These are phyloP conservation scores for Penicillium coffeae DNA, from an alignment of 495 filamentous ascomycete genomes.

Conservation along the genomic window DNA sequence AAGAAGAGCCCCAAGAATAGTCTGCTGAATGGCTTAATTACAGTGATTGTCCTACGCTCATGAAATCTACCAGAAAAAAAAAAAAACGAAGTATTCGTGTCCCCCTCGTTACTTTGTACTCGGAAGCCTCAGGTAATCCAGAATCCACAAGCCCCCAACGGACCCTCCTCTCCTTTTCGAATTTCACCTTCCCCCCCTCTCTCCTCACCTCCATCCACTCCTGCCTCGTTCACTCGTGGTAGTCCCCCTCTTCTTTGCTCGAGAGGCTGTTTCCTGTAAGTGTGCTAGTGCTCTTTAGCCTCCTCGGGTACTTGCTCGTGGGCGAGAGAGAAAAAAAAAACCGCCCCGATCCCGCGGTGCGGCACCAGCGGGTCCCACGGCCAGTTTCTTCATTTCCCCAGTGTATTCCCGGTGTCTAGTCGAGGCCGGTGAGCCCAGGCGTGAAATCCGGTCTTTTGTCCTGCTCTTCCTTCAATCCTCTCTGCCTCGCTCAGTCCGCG, in stretches of 20 bases:
- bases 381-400: conserved; percentile 8
- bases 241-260: conserved; percentile 9
- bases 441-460: no score
- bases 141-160: conserved; percentile 13
- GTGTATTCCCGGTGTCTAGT: neutral
- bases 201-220: conserved; percentile 10
- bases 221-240: conserved; percentile 44
- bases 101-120: neutral
- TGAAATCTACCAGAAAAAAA: neutral
- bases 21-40: no score
- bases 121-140: conserved; percentile 1
- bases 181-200: conserved; percentile 16
- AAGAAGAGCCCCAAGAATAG: neutral
- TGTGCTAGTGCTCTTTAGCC: conserved; percentile 4
- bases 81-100: neutral
- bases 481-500: no score
- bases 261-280: conserved; percentile 25
- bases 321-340: conserved; percentile 11
- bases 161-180: conserved; percentile 22
- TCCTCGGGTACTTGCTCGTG: conserved; percentile 1
- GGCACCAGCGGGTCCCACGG: conserved; percentile 15
- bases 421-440: neutral
- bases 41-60: conserved; percentile 3
- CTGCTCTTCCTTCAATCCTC: conserved; percentile 8
- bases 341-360: conserved; percentile 13